phyloP scores from a whole-genome alignment of 768 basidiomycete genomes.

The Gloeopeniophorella convolvens region DNA sequence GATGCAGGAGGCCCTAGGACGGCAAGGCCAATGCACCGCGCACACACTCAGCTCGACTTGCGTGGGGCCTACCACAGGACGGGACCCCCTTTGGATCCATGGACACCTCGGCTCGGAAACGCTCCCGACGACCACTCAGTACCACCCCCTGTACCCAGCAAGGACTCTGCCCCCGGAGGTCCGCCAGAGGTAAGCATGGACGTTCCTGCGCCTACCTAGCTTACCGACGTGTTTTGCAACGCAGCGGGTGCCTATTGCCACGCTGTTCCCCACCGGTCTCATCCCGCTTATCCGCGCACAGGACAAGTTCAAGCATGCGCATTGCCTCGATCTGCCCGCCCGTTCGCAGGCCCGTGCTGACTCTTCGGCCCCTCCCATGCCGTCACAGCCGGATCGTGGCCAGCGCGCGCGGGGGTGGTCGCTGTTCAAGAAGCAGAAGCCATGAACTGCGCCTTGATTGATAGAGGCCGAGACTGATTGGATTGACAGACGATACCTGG shows the following conservation, averaged over 20 bases:
- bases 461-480: too few species aligned
- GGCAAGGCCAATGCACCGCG: background rate
- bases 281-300: constrained; percentile 7
- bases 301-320: constrained; percentile 16
- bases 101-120: background rate
- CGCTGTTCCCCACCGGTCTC: constrained; percentile 6
- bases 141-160: background rate
- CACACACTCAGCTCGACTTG: constrained; percentile 7
- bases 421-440: too few species aligned
- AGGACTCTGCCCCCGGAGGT: background rate
- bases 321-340: constrained; percentile 5
- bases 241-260: constrained; percentile 5
- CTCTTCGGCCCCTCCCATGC: background rate
- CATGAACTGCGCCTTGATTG: too few species aligned
- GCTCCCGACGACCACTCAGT: background rate
- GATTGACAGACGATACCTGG: too few species aligned
- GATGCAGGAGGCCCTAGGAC: background rate
- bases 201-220: background rate
- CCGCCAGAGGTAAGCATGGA: constrained; percentile 1
- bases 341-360: background rate
- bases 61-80: constrained; percentile 1
- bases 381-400: background rate
- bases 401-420: too few species aligned
- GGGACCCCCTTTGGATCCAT: background rate
- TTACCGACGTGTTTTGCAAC: background rate